Evolutionary conservation across 805 yeast genomes (phyloP), one percentile per base, ranked within the genome.

Genomic region (Ogataea salicorniae): DNA sequence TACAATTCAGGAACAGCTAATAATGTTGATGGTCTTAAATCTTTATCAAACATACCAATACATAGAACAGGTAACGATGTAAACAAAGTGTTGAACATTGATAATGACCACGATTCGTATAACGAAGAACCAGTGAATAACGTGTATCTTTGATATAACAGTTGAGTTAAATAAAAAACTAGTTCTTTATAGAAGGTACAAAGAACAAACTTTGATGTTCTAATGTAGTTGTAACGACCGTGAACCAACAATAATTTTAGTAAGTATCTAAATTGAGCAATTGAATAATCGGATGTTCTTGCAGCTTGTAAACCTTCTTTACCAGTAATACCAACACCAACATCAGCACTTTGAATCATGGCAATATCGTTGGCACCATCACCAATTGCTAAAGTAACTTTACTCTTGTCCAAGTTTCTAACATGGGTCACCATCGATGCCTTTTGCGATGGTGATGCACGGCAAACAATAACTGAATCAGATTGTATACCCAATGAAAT

Each of bases 331-430:
- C 99, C 99, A 52, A 94, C 80, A 29, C 99, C 99, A 47, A 94
- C 89, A 66, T 94, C 98, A 0, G 99, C 99, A 60, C 95, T 85
- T 69, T 94, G 97, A 52, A 94, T 94, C 99, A 94, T 94, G 1
- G 99, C 98, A 62, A 94, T 91, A 67, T 94, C 99, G 63, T 94
- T 94, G 2, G 99, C 99, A 54, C 99, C 99, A 69, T 94, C 99
- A 7, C 99, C 99, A 62, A 94, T 87, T 0, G 99, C 99, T 51
- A 94, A 73, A 0, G 97, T 89, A 6, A 94, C 97, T 37, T 87
- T 76, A 2, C 69, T 68, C 43, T 75, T 81, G 57, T 84, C 77
- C 48, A 83, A 69, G n/a, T 75, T 70, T 44, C 98, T 75, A n/a
- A 95, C 89, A 34, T 82, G 75, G 26, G 80, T 67, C 2, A 94